Evolutionary conservation across 2,329 filamentous ascomycete species (phyloP).

Genomic region (Penicillium nordicum): DNA sequence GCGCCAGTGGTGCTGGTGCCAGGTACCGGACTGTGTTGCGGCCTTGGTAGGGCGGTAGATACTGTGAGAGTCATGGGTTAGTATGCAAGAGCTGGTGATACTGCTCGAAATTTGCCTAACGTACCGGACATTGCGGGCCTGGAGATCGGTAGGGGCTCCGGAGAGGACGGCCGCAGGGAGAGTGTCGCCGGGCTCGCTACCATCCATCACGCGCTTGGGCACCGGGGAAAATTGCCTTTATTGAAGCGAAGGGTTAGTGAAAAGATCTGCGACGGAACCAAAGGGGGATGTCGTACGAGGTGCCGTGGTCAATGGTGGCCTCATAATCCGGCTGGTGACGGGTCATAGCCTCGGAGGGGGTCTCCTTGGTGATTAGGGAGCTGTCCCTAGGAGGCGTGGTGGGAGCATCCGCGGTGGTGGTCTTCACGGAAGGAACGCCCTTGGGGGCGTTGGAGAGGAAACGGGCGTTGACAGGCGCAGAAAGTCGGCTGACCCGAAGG

Average conservation of each 20-base stretch:
- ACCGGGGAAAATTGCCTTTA: conserved; percentile 82
- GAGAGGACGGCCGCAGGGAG: conserved; percentile 83
- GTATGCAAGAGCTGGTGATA: conserved; percentile 4
- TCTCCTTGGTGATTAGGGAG: conserved; percentile 52
- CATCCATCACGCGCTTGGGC: conserved; percentile 84
- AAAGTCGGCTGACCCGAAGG: conserved; percentile 32
- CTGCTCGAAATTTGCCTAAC: conserved; percentile 20
- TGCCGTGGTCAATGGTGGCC: conserved; percentile 78
- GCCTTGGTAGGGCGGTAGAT: conserved; percentile 91
- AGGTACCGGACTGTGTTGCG: conserved; percentile 92
- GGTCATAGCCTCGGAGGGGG: conserved; percentile 49
- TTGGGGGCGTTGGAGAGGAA: conserved; percentile 38
- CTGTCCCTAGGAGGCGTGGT: conserved; percentile 36
- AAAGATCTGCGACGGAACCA: conserved; percentile 3
- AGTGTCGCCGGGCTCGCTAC: conserved; percentile 72
- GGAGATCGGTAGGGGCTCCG: conserved; percentile 87
- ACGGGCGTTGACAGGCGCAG: conserved; percentile 35
- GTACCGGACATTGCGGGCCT: conserved; percentile 90
- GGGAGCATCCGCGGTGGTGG: conserved; percentile 45
- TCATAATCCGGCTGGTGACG: conserved; percentile 77
- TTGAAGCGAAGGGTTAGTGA: conserved; percentile 26
- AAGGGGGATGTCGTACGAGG: conserved; percentile 63
- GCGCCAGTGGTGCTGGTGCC: conserved; percentile 81
- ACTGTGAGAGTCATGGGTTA: conserved; percentile 47
- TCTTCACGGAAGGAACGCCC: conserved; percentile 56